Conservation (phyloP, 116 monocot species). For the Papilionanthe hybrid region DNA sequence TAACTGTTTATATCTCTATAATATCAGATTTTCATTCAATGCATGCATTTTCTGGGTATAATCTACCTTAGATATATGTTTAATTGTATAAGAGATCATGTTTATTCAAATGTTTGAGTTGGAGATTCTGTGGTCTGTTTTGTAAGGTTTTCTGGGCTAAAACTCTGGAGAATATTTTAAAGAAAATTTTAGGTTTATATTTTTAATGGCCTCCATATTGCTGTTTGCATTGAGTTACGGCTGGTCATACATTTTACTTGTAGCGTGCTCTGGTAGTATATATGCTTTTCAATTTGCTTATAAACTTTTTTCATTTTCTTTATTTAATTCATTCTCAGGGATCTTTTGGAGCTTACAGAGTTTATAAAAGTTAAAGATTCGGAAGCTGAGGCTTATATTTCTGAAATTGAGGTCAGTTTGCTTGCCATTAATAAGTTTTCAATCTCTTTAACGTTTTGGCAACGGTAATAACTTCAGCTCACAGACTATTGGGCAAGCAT, state of each 20-base stretch:
- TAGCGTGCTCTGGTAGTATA: background rate
- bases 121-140: too few species aligned
- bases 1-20: background rate
- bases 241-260: background rate
- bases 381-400: constrained; percentile 79
- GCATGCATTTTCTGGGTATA: background rate
- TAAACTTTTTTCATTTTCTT: background rate
- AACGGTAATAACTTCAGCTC: constrained; percentile 8
- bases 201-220: background rate
- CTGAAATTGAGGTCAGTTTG: constrained; percentile 80
- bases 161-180: background rate
- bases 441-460: background rate
- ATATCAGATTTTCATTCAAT: background rate
- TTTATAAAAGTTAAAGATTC: constrained; percentile 86
- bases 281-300: background rate
- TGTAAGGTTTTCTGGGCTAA: background rate
- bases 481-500: constrained; percentile 98
- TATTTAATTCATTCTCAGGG: constrained; percentile 28
- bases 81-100: too few species aligned
- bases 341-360: constrained; percentile 69
- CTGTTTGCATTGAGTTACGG: background rate
- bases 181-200: background rate
- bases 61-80: background rate
- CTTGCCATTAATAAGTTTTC: constrained; percentile 5
- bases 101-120: too few species aligned